A percentile compares a stretch with the other conserved stretches of the same genome.
These are phyloP conservation scores for Boletus edulis DNA, from an alignment of 768 basidiomycete genomes.

Conservation along the genomic window DNA sequence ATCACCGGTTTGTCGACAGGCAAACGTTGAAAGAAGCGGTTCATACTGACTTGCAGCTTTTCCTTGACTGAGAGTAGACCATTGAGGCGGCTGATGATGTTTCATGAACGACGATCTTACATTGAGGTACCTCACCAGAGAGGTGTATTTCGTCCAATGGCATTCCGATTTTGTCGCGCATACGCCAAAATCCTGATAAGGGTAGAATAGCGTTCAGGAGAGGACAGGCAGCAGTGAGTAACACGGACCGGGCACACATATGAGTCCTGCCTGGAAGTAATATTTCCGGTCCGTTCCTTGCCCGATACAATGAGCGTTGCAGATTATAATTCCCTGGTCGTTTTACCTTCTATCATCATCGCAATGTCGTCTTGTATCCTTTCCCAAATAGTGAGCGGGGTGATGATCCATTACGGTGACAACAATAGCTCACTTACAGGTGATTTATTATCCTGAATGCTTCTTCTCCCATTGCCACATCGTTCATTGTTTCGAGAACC, in stretches of 20 bases:
- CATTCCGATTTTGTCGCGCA: slow-evolving; percentile 75
- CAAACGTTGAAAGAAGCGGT: slow-evolving; percentile 69
- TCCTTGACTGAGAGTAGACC: slow-evolving; percentile 47
- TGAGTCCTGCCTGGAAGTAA: slow-evolving; percentile 74
- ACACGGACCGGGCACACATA: slow-evolving; percentile 59
- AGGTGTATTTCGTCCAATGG: slow-evolving; percentile 69
- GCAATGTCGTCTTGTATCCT: slow-evolving; percentile 61
- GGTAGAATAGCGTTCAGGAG: neutral
- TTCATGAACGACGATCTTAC: slow-evolving; percentile 37
- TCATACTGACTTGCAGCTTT: slow-evolving; percentile 62
- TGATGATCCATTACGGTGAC: neutral
- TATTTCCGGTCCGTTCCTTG: slow-evolving; percentile 66
- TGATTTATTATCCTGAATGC: slow-evolving; percentile 63
- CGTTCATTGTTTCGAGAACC: slow-evolving; percentile 26
- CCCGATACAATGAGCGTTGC: neutral
- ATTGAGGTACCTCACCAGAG: slow-evolving; percentile 67
- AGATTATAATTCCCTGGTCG: neutral
- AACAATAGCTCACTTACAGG: slow-evolving; percentile 44
- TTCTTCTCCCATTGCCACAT: slow-evolving; percentile 39
- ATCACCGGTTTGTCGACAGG: slow-evolving; percentile 67
- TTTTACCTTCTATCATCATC: slow-evolving; percentile 57
- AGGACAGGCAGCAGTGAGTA: neutral
- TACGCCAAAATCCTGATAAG: slow-evolving; percentile 68
- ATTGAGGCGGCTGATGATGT: neutral
- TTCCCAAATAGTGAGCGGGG: neutral